phyloP scores from a whole-genome alignment of 2,329 filamentous ascomycete species.

The Cladosporium velox region DNA sequence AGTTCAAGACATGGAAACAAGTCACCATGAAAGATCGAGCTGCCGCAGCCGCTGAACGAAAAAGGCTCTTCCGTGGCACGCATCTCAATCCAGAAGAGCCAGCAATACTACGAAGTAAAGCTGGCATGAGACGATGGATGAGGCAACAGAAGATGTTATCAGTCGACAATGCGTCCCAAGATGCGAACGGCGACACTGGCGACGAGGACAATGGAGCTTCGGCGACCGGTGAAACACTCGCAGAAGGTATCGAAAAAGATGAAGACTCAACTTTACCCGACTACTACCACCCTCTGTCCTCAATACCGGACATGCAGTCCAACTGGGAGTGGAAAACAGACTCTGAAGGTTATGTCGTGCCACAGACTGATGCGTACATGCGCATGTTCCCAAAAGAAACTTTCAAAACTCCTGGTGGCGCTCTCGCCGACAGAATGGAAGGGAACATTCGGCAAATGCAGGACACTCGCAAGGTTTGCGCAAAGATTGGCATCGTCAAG shows the following conservation, averaged over 20 bases:
- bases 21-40: constrained; percentile 96
- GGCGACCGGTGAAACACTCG: constrained; percentile 71
- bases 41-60: constrained; percentile 78
- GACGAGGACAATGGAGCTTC: constrained; percentile 50
- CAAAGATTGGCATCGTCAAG: constrained; percentile 96
- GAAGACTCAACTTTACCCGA: constrained; percentile 84
- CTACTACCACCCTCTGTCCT: constrained; percentile 87
- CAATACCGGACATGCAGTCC: constrained; percentile 79
- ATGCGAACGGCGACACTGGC: constrained; percentile 47
- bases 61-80: constrained; percentile 81
- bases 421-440: constrained; percentile 77
- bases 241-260: constrained; percentile 91
- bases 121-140: constrained; percentile 86
- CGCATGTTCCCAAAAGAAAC: constrained; percentile 72
- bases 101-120: constrained; percentile 79
- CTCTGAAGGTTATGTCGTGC: constrained; percentile 81
- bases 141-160: constrained; percentile 66
- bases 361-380: constrained; percentile 83
- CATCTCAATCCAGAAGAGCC: constrained; percentile 85
- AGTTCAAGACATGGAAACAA: constrained; percentile 98
- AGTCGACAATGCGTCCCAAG: constrained; percentile 47
- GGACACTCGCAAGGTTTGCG: constrained; percentile 91
- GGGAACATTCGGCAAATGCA: constrained; percentile 93
- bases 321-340: constrained; percentile 88
- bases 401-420: constrained; percentile 74